Evolutionary conservation across 495 filamentous ascomycete genomes (phyloP).

Genomic region (Elasticomyces elasticus): DNA sequence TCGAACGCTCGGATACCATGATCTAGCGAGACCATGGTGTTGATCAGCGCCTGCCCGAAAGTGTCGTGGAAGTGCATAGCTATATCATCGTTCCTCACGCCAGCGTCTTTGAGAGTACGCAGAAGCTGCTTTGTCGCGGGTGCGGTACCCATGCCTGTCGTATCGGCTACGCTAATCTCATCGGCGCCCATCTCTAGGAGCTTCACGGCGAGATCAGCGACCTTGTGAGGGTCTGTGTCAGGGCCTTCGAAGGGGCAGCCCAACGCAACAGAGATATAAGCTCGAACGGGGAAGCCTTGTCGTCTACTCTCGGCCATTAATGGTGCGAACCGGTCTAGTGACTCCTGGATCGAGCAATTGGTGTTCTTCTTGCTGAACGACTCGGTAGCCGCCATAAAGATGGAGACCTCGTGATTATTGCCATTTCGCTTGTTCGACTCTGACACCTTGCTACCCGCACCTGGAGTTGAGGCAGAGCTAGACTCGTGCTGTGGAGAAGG

Average conservation of each 20-base stretch:
- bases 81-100: conserved; percentile 67
- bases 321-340: conserved; percentile 61
- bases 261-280: conserved; percentile 89
- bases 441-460: conserved; percentile 27
- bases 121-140: conserved; percentile 65
- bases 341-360: conserved; percentile 78
- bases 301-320: conserved; percentile 68
- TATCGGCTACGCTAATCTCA: conserved; percentile 88
- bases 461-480: conserved; percentile 34
- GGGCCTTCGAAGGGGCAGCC: conserved; percentile 92
- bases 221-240: conserved; percentile 63
- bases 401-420: conserved; percentile 59
- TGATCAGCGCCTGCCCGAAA: conserved; percentile 88
- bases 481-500: conserved; percentile 22
- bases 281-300: conserved; percentile 64
- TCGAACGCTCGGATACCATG: conserved; percentile 86
- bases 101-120: conserved; percentile 59
- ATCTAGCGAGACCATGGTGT: conserved; percentile 76
- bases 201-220: conserved; percentile 71
- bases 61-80: conserved; percentile 97
- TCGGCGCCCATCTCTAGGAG: conserved; percentile 92
- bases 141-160: conserved; percentile 92
- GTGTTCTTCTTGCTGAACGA: conserved; percentile 84
- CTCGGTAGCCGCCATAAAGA: conserved; percentile 90
- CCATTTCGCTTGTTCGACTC: conserved; percentile 4